A percentile compares a stretch with the other conserved stretches of the same genome.
phyloP scores from a whole-genome alignment of 2,329 filamentous ascomycete genomes.

The Hawksworthiomyces lignivorus region DNA sequence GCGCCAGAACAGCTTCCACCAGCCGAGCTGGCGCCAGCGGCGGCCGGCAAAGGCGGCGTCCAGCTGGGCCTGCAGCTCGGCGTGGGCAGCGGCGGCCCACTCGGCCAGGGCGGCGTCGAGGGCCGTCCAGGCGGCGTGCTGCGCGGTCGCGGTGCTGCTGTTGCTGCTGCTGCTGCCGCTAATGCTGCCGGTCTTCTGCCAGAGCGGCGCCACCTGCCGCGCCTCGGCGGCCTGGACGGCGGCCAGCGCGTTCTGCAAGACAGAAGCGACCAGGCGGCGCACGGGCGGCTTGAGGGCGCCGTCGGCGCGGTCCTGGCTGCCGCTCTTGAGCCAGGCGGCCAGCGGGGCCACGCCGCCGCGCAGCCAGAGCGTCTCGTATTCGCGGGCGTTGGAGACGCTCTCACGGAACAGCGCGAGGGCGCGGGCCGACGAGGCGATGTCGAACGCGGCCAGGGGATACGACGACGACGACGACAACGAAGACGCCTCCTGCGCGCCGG shows the following conservation, averaged over 20 bases:
- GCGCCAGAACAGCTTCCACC: conserved; percentile 95
- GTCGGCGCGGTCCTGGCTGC: conserved; percentile 30
- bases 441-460: conserved; percentile 50
- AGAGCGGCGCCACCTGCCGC: conserved; percentile 26
- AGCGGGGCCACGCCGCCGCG: conserved; percentile 61
- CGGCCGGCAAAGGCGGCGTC: conserved; percentile 68
- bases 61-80: conserved; percentile 73
- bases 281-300: conserved; percentile 57
- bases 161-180: no score
- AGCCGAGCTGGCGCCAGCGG: conserved; percentile 72
- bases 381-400: conserved; percentile 59
- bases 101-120: conserved; percentile 54
- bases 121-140: no score
- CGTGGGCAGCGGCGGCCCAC: conserved; percentile 76
- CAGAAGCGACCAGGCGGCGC: conserved; percentile 56
- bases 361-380: conserved; percentile 69
- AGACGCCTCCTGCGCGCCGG: conserved; percentile 21
- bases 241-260: conserved; percentile 49
- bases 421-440: conserved; percentile 53
- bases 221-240: conserved; percentile 44
- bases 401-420: conserved; percentile 62
- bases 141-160: no score
- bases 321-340: conserved; percentile 55
- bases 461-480: no score
- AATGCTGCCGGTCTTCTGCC: no score